These are phyloP conservation scores for Gillenia trifoliata DNA, from an alignment of 306 rosid species.

Conservation along the genomic window DNA sequence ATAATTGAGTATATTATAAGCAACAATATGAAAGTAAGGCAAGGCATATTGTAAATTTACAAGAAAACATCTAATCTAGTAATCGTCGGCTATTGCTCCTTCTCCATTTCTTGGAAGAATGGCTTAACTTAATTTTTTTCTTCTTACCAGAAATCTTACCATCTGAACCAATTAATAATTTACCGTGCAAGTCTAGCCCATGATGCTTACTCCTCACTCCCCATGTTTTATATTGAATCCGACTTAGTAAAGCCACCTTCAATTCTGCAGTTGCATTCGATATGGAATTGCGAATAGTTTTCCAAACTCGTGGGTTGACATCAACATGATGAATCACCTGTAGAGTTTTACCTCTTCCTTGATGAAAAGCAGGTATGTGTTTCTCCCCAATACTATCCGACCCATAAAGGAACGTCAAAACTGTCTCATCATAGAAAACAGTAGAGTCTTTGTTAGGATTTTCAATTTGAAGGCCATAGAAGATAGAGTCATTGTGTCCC, in stretches of 20 bases:
- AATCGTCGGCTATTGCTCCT: neutral
- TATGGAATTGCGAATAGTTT: slow-evolving; percentile 26
- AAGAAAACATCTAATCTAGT: neutral
- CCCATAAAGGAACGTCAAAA: slow-evolving; percentile 31
- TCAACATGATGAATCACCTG: neutral
- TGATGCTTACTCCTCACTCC: slow-evolving; percentile 47
- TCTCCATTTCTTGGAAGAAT: slow-evolving; percentile 12
- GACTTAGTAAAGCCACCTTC: slow-evolving; percentile 28
- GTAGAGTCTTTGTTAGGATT: slow-evolving; percentile 44
- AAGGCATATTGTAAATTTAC: neutral
- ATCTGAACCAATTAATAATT: slow-evolving; percentile 27
- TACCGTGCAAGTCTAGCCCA: slow-evolving; percentile 22
- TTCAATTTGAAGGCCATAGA: slow-evolving; percentile 29
- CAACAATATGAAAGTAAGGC: neutral
- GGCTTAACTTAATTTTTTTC: slow-evolving; percentile 24
- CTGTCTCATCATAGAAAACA: slow-evolving; percentile 23
- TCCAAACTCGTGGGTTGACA: slow-evolving; percentile 20
- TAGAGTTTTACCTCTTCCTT: slow-evolving; percentile 17
- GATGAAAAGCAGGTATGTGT: slow-evolving; percentile 33
- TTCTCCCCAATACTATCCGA: slow-evolving; percentile 30
- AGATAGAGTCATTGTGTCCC: slow-evolving; percentile 25
- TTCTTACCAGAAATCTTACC: slow-evolving; percentile 49
- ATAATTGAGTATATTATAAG: neutral
- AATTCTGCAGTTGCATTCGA: slow-evolving; percentile 39
- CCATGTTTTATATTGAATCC: slow-evolving; percentile 39